These are phyloP conservation scores for Aurifilum marmelostoma DNA, from an alignment of 2,329 filamentous ascomycete species.

Conservation along the genomic window DNA sequence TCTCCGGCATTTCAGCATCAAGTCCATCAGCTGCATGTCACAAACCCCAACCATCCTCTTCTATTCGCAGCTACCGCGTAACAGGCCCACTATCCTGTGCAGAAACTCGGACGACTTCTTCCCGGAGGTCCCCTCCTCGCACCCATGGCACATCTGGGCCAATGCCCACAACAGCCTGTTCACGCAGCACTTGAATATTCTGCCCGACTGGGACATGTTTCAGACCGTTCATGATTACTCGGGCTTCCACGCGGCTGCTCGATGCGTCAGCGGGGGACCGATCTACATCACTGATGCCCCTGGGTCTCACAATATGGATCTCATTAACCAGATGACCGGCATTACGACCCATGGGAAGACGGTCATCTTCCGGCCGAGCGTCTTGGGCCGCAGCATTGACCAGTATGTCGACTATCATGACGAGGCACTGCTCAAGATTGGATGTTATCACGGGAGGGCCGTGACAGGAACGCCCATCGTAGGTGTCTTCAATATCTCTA, in stretches of 20 bases:
- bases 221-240: conserved; percentile 70
- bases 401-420: conserved; percentile 79
- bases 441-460: conserved; percentile 72
- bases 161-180: conserved; percentile 90
- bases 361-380: conserved; percentile 78
- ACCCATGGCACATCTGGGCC: conserved; percentile 93
- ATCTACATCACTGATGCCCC: conserved; percentile 94
- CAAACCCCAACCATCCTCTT: conserved; percentile 86
- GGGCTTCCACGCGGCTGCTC: conserved; percentile 84
- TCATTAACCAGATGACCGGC: conserved; percentile 83
- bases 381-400: conserved; percentile 71
- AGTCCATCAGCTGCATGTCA: conserved; percentile 92
- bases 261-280: conserved; percentile 87
- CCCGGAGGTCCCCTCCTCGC: conserved; percentile 76
- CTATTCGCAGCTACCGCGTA: conserved; percentile 77
- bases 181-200: conserved; percentile 79
- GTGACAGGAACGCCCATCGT: conserved; percentile 75
- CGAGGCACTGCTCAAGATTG: conserved; percentile 73
- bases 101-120: conserved; percentile 95
- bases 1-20: conserved; percentile 75
- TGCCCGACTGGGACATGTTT: conserved; percentile 83
- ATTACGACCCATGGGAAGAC: conserved; percentile 72
- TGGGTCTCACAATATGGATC: conserved; percentile 72
- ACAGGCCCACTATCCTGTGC: conserved; percentile 71
- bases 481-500: conserved; percentile 81